Conservation (phyloP, 495 filamentous ascomycete genomes). For the Patellaria atrata region DNA sequence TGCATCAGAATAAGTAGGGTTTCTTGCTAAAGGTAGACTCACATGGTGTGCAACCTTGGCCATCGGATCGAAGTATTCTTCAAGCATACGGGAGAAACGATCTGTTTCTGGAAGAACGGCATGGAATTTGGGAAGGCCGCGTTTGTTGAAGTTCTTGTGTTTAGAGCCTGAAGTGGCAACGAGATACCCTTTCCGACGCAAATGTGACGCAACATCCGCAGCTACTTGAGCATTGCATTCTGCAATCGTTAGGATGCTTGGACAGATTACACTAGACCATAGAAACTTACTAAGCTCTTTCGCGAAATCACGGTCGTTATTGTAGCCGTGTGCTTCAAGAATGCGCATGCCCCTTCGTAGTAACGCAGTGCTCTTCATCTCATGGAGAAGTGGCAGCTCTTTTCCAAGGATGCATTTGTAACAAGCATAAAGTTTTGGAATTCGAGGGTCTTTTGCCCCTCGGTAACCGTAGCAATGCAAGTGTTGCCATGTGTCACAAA, state of each 20-base stretch:
- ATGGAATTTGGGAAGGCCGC: conserved; percentile 20
- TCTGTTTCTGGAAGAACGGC: conserved; percentile 16
- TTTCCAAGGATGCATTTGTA: conserved; percentile 35
- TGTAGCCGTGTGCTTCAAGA: conserved; percentile 12
- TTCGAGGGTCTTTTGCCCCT: conserved; percentile 18
- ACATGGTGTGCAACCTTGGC: conserved; percentile 29
- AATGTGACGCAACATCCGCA: conserved; percentile 18
- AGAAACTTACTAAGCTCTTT: conserved; percentile 14
- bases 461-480: conserved; percentile 35
- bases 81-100: conserved; percentile 12
- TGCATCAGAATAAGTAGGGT: conserved; percentile 1
- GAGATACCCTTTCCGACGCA: conserved; percentile 24
- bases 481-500: conserved; percentile 36
- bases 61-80: conserved; percentile 28
- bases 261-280: background rate
- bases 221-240: conserved; percentile 24
- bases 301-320: conserved; percentile 13
- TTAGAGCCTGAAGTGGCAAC: conserved; percentile 23
- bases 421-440: conserved; percentile 32
- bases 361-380: conserved; percentile 27
- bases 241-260: conserved; percentile 10
- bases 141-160: conserved; percentile 17
- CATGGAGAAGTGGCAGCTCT: conserved; percentile 20
- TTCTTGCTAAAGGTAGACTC: conserved; percentile 8
- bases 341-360: conserved; percentile 23